Conservation (phyloP, 106 monocot genomes). For the Dioscorea zingiberensis region DNA sequence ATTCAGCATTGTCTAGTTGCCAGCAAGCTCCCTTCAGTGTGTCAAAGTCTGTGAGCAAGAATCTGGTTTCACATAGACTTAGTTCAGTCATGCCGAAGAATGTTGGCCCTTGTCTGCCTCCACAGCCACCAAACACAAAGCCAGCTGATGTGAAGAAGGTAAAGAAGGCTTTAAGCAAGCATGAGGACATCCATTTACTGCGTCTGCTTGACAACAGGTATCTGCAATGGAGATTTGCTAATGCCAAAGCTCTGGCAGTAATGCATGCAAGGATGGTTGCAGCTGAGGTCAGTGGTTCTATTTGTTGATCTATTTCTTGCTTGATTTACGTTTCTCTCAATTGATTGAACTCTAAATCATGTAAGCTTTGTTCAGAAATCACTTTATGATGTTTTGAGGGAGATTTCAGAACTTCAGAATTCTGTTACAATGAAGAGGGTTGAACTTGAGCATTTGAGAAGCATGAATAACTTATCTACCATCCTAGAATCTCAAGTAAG, state of each 20-base stretch:
- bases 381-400: constrained; percentile 17
- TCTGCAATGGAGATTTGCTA: constrained; percentile 77
- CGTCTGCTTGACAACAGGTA: constrained; percentile 42
- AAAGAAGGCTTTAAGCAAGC: constrained; percentile 32
- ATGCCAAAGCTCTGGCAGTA: constrained; percentile 41
- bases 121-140: constrained; percentile 11
- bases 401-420: constrained; percentile 26
- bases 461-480: no score
- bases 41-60: neutral
- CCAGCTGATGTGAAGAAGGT: constrained; percentile 31
- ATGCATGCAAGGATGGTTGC: constrained; percentile 12
- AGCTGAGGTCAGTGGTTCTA: constrained; percentile 49
- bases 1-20: constrained; percentile 41
- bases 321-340: no score
- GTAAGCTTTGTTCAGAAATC: constrained; percentile 29
- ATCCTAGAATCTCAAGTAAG: no score
- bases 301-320: neutral
- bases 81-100: neutral
- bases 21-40: constrained; percentile 11
- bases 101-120: constrained; percentile 17
- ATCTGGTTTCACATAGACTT: constrained; percentile 4
- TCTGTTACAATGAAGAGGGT: no score
- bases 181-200: constrained; percentile 62
- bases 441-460: no score
- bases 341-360: no score